Percentiles rank a stretch among this genome's conserved stretches.
Evolutionary conservation across 2,329 filamentous ascomycete species (phyloP).

Genomic region (Erysiphe pulchra): DNA sequence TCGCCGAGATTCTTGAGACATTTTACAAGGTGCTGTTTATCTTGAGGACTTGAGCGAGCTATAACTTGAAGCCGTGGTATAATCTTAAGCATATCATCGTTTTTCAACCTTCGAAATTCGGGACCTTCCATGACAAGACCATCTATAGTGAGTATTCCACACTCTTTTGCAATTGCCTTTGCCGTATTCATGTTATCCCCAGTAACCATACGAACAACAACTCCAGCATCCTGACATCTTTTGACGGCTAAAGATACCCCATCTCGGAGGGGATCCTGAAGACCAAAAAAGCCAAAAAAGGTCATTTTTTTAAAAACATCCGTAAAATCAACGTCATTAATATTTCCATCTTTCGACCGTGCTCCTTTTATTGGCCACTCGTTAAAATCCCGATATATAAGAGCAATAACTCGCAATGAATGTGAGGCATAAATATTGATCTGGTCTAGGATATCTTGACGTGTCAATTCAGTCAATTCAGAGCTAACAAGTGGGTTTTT

Average conservation of each 20-base stretch:
- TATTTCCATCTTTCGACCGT: constrained; percentile 31
- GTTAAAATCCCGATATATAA: constrained; percentile 48
- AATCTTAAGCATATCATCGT: constrained; percentile 29
- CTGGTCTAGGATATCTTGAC: constrained; percentile 23
- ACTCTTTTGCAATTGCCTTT: constrained; percentile 46
- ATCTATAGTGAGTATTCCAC: constrained; percentile 29
- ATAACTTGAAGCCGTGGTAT: constrained; percentile 40
- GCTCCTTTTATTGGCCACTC: constrained; percentile 35
- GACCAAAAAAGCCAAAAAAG: constrained; percentile 46
- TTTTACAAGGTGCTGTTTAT: constrained; percentile 39
- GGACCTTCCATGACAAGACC: constrained; percentile 44
- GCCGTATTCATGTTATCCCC: constrained; percentile 49
- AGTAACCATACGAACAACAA: constrained; percentile 49
- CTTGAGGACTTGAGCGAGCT: constrained; percentile 42
- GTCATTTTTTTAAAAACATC: constrained; percentile 47
- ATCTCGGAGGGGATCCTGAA: constrained; percentile 45
- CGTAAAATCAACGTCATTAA: constrained; percentile 35
- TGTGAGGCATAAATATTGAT: constrained; percentile 36
- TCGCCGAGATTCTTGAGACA: constrained; percentile 37
- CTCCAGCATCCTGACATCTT: constrained; percentile 40
- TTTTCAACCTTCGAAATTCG: constrained; percentile 33
- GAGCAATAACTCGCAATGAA: constrained; percentile 49
- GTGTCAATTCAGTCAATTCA: constrained; percentile 28
- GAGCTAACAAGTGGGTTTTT: constrained; percentile 29
- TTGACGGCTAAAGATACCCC: constrained; percentile 42